Evolutionary conservation across 2,329 filamentous ascomycete genomes (phyloP), one percentile per base, ranked within the genome.

Genomic region (Xylariaceae sp.): DNA sequence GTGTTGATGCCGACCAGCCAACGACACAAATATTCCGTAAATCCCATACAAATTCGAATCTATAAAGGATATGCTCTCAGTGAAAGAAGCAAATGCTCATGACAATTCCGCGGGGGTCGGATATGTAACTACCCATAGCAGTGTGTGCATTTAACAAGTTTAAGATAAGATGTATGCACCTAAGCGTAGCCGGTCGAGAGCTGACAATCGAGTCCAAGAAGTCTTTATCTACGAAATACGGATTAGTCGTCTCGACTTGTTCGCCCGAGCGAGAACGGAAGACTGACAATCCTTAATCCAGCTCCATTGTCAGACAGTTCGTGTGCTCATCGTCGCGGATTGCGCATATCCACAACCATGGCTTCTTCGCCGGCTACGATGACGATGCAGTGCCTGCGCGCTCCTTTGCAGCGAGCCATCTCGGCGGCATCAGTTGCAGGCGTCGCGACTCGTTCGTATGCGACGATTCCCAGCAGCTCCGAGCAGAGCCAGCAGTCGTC

Each of bases 331-430:
- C 9, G 9, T 35, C 11, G 49, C 49, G 11, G 49, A 13, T 35
- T 23, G 34, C 34, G n/a, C 51, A 42, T 17, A 3, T 42, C 11
- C n/a, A 13, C 11, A 42, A 42, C 11, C 30, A 72, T 72, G 70
- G 66, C 67, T 34, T 68, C 69, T 15, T 51, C 66, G 11, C 66
- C 69, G n/a, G 60, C 66, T 10, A 65, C 68, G 6, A 54, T 72
- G 37, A 65, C 68, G 6, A 54, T 72, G 37, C 64, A 68, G 58
- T 67, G 69, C 56, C 55, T 71, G 11, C 65, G 68, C 50, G 66
- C 65, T 23, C 70, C 70, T 10, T 52, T 72, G 2, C 71, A 67
- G 58, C 68, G 70, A 53, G 70, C 60, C 47, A 58, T 72, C 10
- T 60, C 66, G 44, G 58, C 66, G 42, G 64, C 62, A 13, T 61